Evolutionary conservation across 352 stramenopile species (phyloP), one percentile per base, ranked within the genome.

Genomic region (Pythium grandisporangium): DNA sequence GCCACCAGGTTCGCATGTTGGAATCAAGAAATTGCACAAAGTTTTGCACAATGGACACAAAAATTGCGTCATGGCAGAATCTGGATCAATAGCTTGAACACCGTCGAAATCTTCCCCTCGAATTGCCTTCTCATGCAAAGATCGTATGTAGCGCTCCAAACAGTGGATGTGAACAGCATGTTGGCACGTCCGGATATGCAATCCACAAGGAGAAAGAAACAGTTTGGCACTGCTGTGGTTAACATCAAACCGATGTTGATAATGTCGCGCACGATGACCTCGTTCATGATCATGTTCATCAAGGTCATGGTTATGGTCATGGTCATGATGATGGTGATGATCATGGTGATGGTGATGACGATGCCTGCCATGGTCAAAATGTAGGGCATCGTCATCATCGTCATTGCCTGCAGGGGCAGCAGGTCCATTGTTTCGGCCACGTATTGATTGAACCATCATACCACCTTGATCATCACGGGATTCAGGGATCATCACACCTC

Each of bases 41-140:
- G 69, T 93, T 62, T 97, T 97, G 58, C 88, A 97, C 37, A 97
- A 45, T 7, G 88, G 88, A 44, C 88, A 97, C 35, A 96, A 49
- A 21, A 96, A 96, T 52, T 97, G 81, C 5, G 74, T 93, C 81
- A 93, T 93, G 8, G 74, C 68, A 30, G 81, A 88, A 48, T 93
- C 81, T 7, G 75, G 75, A 52, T 93, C 81, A 30, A 93, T 91
- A 4, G 81, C 81, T 55, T 93, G 81, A 44, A 89, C 76, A 8
- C 81, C 81, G 48, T 93, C 81, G 55, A 92, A 93, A 32, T 93
- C 81, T 52, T 93, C 81, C 23, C 81, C 81, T 32, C 78, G 81
- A 47, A 88, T 88, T 3, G 81, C 81, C 41, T 93, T 93, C 32
- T 93, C 72, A 48, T 93, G 78, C 23, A 93, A 52, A 5, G 78